Base-by-base conservation (phyloP, 495 filamentous ascomycete species). In the Penicillium diatomitis region DNA sequence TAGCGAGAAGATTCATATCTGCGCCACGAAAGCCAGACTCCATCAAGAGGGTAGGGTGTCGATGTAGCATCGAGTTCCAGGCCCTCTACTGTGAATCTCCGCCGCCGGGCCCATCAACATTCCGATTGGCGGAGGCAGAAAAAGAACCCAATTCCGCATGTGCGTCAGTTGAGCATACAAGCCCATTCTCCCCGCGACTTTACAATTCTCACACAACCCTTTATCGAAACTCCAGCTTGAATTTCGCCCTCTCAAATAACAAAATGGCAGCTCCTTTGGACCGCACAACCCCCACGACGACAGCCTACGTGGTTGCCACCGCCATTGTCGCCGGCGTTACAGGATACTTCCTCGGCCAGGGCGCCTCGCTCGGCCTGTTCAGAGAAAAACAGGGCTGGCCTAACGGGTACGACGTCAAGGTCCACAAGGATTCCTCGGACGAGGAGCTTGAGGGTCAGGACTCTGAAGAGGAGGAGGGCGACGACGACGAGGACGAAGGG, bases 341-440 rank as follows among this genome's bases (percentile, higher is more conserved):
- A 4, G 85, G 86, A 57, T 88, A 86, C 65, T 77, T 85, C 60
- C 63, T 75, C 61, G 74, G 74, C 53, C 74, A 78, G 65, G 76
- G 70, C 34, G 59, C 68, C 31, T 70, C 72, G 30, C 56, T 79
- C 9, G 68, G 67, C 36, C 58, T 79, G 6, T 77, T 78, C 61
- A 66, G 65, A 47, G 64, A 69, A 41, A 67, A 68, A 43, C 62
- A 68, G 53, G 69, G 69, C 44, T 74, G 72, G 72, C 72, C 72
- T 12, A 75, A 76, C 48, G 71, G 71, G 56, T 76, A 76, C 63
- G 64, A 75, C 51, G 72, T 76, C 47, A 71, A 71, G 41, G 66
- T 73, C 35, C 71, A 73, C 52, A 57, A 55, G 9, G 70, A 73
- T 49, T 74, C 69, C 3, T 73, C 69, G 4, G 70, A 74, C 46